Conservation (phyloP, 345 rosid genomes). For the Citrus hindsii region DNA sequence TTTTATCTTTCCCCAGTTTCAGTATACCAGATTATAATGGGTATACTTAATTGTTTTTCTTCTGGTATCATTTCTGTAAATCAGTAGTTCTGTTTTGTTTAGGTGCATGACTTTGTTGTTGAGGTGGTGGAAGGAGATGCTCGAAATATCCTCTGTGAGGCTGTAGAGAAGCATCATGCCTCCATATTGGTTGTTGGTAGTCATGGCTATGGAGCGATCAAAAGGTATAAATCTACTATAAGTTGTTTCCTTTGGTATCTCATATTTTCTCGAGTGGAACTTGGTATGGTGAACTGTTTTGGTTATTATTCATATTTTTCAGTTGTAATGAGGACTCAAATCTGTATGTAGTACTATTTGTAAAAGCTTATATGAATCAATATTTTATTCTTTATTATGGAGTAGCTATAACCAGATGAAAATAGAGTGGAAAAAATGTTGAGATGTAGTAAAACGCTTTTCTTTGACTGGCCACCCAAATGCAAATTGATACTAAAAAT, state of each 20-base stretch:
- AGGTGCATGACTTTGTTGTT: constrained; percentile 53
- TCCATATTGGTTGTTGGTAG: no score
- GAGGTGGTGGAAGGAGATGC: constrained; percentile 23
- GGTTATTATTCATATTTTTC: background rate
- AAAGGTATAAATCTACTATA: no score
- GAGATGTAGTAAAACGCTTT: background rate
- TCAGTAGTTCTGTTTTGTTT: constrained; percentile 14
- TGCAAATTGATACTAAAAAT: no score
- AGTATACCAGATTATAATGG: background rate
- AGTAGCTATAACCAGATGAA: background rate
- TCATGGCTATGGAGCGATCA: no score
- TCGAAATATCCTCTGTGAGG: no score
- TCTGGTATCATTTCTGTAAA: constrained; percentile 7
- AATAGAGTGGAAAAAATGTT: background rate
- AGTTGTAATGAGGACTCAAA: background rate
- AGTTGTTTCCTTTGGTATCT: no score
- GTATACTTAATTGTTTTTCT: background rate
- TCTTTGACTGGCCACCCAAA: no score
- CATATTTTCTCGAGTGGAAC: no score
- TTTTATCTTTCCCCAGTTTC: background rate
- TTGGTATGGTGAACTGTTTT: no score
- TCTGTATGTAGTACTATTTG: background rate
- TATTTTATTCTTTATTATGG: background rate
- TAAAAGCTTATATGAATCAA: background rate
- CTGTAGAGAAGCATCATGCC: no score